Evolutionary conservation across 176 grass and related monocot genomes (phyloP).

Genomic region (Dendrocalamus sinicus): DNA sequence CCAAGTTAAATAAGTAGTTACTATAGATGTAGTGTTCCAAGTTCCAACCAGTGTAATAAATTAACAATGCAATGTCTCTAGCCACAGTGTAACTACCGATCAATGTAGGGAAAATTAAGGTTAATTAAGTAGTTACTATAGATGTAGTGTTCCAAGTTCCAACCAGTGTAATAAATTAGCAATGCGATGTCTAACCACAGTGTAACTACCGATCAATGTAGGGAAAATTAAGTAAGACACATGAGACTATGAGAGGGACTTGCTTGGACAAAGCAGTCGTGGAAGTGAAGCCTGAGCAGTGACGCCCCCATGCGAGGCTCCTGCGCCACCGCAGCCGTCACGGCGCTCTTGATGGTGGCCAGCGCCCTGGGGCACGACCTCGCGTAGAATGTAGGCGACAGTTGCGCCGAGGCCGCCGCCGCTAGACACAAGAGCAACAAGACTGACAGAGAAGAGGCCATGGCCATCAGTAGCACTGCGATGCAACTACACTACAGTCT

Average conservation of each 20-base stretch:
- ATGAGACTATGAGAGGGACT: slow-evolving; percentile 53
- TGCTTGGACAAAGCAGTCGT: slow-evolving; percentile 91
- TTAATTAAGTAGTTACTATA: too few species aligned
- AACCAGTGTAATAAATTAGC: too few species aligned
- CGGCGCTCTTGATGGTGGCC: slow-evolving; percentile 53
- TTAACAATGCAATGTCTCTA: too few species aligned
- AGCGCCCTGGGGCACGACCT: slow-evolving; percentile 60
- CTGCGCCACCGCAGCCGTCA: slow-evolving; percentile 54
- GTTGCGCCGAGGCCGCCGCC: slow-evolving; percentile 51
- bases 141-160: too few species aligned
- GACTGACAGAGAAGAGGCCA: slow-evolving; percentile 37
- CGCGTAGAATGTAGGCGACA: slow-evolving; percentile 69
- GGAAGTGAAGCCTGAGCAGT: slow-evolving; percentile 82
- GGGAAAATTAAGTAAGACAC: not conserved
- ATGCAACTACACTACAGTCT: not conserved
- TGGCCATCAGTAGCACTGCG: not conserved
- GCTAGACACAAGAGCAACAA: slow-evolving; percentile 44
- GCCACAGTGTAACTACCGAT: too few species aligned
- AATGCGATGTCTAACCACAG: not conserved
- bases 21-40: too few species aligned
- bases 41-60: too few species aligned
- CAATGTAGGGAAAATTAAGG: too few species aligned
- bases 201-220: not conserved
- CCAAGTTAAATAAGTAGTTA: too few species aligned
- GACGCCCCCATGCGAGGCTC: slow-evolving; percentile 82